Evolutionary conservation across 768 basidiomycete species (phyloP), one percentile per base, ranked within the genome.

Genomic region (Lentinus tigrinus): DNA sequence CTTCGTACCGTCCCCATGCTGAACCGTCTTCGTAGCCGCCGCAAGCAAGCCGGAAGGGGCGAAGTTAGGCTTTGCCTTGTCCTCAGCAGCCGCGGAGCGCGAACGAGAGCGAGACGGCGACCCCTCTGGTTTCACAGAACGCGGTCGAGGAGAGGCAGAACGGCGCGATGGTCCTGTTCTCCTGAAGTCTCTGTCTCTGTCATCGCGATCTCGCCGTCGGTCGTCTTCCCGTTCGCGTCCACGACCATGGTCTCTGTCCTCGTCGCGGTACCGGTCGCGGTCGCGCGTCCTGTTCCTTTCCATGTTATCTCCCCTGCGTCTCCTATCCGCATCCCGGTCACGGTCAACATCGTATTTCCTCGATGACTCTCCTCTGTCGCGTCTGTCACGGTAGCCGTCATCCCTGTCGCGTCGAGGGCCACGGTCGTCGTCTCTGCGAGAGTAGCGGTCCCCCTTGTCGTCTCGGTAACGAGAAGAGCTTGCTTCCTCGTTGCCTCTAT

Each of bases 21-120:
- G 82, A 42, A 95, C 87, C 1, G 92, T 94, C 69, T 99, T 98
- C 2, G 97, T 98, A 68, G 92, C 97, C 4, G 96, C 96, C 0
- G 96, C 97, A 37, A 99, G 82, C 7, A 96, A 78, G 13, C 97
- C 97, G 19, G 94, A 97, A 4, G 83, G 81, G 16, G 76, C 82
- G 70, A 96, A 98, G 69, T 97, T 95, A 10, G 97, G 95, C 74
- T 96, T 94, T 5, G 83, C 75, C 67, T 89, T 89, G 66, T 81
- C 81, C 46, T 77, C 75, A 38, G 66, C 73, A 4, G 84, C 81
- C 38, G 73, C 75, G 1, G 82, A 80, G 3, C 63, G 67, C 27
- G 82, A 77, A 17, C 50, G 57, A 9, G 74, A 72, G 23, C 69
- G 69, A 14, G 74, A 58, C 1, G 31, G 31, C 31, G 31, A 31